Evolutionary conservation across 1,139 yeast genomes (phyloP).

Genomic region (Debaryomycetaceae sp.): DNA sequence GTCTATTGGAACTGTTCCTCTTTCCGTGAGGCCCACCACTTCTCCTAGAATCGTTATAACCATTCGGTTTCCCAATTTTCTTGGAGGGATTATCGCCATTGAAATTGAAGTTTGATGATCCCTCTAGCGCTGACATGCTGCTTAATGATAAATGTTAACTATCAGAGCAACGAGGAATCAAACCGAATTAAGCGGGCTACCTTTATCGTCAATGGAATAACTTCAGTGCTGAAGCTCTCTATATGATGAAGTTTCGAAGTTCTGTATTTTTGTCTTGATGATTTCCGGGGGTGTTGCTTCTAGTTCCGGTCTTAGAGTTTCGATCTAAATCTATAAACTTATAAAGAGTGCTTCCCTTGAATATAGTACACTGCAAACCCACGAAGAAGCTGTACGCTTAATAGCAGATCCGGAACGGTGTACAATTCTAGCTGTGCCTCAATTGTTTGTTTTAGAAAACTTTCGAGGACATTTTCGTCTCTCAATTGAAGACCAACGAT

Average conservation of each 20-base stretch:
- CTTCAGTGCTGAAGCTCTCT: neutral
- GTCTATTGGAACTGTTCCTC: conserved; percentile 4
- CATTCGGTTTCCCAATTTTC: conserved; percentile 10
- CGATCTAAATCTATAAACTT: no score
- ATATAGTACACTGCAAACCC: conserved; percentile 49
- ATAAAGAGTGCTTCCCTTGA: neutral
- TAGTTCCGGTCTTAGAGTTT: no score
- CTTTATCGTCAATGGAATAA: neutral
- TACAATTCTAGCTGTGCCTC: conserved; percentile 16
- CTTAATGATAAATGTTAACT: conserved; percentile 1
- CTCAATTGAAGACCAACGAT: conserved; percentile 56
- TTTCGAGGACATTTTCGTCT: conserved; percentile 49
- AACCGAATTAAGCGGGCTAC: conserved; percentile 1
- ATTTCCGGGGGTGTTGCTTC: neutral
- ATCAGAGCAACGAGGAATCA: conserved; percentile 1
- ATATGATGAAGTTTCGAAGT: neutral
- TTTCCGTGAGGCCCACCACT: conserved; percentile 10
- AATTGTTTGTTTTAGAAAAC: conserved; percentile 35
- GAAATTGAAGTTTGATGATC: conserved; percentile 10
- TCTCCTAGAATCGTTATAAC: conserved; percentile 18
- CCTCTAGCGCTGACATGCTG: conserved; percentile 26
- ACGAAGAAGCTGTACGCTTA: conserved; percentile 25
- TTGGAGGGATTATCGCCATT: conserved; percentile 3
- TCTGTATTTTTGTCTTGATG: no score
- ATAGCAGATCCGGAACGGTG: conserved; percentile 23